Conservation (phyloP, 2,329 filamentous ascomycete species). For the Venturia asperata region DNA sequence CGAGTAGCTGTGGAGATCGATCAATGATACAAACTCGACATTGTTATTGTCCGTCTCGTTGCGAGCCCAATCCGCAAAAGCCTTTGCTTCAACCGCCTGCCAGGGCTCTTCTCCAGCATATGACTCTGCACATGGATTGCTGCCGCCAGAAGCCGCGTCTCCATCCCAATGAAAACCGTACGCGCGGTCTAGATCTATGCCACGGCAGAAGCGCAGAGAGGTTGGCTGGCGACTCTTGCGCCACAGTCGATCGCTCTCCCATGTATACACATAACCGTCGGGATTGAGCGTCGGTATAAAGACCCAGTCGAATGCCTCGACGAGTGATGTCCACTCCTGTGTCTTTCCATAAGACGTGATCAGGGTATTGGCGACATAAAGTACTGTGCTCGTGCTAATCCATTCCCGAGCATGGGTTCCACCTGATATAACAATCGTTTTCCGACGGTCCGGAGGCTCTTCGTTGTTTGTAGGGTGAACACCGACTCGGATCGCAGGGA, state of each 20-base stretch:
- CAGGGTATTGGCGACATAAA: slow-evolving; percentile 81
- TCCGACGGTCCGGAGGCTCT: slow-evolving; percentile 42
- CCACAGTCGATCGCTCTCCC: slow-evolving; percentile 88
- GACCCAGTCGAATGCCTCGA: slow-evolving; percentile 79
- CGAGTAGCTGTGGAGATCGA: slow-evolving; percentile 92
- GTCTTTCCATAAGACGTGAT: slow-evolving; percentile 76
- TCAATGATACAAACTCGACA: slow-evolving; percentile 70
- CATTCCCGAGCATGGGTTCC: slow-evolving; percentile 93
- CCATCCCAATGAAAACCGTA: slow-evolving; percentile 83
- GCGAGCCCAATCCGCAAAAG: slow-evolving; percentile 72
- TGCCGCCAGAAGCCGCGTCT: slow-evolving; percentile 47
- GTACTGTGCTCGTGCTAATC: slow-evolving; percentile 89
- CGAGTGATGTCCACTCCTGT: slow-evolving; percentile 62
- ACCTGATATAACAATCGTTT: slow-evolving; percentile 74
- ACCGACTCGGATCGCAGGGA: slow-evolving; percentile 72
- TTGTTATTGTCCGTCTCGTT: slow-evolving; percentile 67
- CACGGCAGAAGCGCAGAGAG: slow-evolving; percentile 71
- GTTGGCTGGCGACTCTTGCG: slow-evolving; percentile 88
- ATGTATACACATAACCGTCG: slow-evolving; percentile 90
- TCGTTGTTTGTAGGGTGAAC: slow-evolving; percentile 46
- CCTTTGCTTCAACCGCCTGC: slow-evolving; percentile 69
- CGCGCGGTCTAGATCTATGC: slow-evolving; percentile 80
- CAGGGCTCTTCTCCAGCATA: slow-evolving; percentile 81
- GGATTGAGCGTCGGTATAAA: slow-evolving; percentile 87
- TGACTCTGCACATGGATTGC: slow-evolving; percentile 82